These are phyloP conservation scores for Cucumis variabilis DNA, from an alignment of 331 rosid genomes.

Conservation along the genomic window DNA sequence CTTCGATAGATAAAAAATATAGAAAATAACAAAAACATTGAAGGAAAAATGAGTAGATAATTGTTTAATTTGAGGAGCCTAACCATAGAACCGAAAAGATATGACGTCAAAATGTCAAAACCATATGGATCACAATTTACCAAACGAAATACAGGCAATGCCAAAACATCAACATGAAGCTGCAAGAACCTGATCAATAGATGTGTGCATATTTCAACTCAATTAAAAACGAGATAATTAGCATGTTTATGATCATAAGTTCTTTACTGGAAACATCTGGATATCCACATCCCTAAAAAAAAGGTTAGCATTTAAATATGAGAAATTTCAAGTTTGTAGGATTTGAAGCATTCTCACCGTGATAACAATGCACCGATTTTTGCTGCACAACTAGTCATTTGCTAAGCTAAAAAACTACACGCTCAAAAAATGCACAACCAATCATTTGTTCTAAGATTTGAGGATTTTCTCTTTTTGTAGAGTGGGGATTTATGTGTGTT, in stretches of 20 bases:
- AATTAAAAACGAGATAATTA: background rate
- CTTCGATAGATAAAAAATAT: too few species aligned
- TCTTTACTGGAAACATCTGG: constrained; percentile 83
- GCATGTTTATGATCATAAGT: constrained; percentile 21
- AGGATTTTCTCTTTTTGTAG: too few species aligned
- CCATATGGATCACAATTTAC: constrained; percentile 99
- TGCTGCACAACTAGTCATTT: constrained; percentile 81
- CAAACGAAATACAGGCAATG: constrained; percentile 78
- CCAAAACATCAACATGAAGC: constrained; percentile 74
- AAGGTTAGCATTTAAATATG: constrained; percentile 17
- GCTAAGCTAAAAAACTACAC: constrained; percentile 85
- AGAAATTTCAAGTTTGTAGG: too few species aligned
- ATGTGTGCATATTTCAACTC: constrained; percentile 32
- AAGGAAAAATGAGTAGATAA: too few species aligned
- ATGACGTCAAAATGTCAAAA: constrained; percentile 85
- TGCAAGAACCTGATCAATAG: constrained; percentile 77
- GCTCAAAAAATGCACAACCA: background rate
- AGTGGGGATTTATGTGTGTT: too few species aligned
- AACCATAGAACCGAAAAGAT: constrained; percentile 96
- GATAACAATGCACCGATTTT: constrained; percentile 77
- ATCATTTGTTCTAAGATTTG: too few species aligned
- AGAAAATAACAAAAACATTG: too few species aligned
- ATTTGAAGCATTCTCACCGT: constrained; percentile 56
- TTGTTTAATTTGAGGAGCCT: too few species aligned
- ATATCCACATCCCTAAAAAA: constrained; percentile 85